Evolutionary conservation across 2,329 filamentous ascomycete species (phyloP), one percentile per base, ranked within the genome.

Genomic region (Sporothrix dimorphospora): DNA sequence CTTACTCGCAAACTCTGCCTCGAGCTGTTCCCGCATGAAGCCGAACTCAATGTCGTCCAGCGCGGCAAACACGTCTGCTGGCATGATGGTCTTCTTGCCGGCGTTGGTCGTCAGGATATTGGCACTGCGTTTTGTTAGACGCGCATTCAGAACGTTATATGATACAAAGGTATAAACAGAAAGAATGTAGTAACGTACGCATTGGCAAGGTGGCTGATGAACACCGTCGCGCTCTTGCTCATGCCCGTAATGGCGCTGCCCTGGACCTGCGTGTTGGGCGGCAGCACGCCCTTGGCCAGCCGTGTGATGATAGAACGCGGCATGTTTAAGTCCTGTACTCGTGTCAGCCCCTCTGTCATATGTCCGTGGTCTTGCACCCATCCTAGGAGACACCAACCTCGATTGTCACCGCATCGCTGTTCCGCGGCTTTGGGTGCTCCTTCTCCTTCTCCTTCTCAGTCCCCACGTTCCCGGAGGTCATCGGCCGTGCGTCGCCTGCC

Each of bases 241-340:
- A 96, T 87, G 11, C 92, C 93, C 69, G 93, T 82, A 71, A 94
- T 88, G 55, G 93, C 93, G 82, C 94, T 94, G 78, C 90, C 92
- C 79, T 95, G 92, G 66, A 95, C 92, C 81, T 94, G 91, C 5
- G 92, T 94, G 79, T 94, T 94, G 6, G 92, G 86, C 0, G 93
- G 92, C 5, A 96, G 83, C 6, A 93, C 92, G 53, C 92, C 91
- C 82, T 95, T 95, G 53, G 92, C 91, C 45, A 96, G 85, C 70
- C 92, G 87, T 70, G 91, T 92, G 75, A 95, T 90, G 81, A 95
- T 94, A 7, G 92, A 94, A 78, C 93, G 94, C 42, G 93, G 93
- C 16, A 96, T 85, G 74, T 86, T 90, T 72, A 94, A 87, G 78
- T 95, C 92, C 90, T 92, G 71, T 12, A 4, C 7, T 45, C 40